Evolutionary conservation across 805 yeast species (phyloP).

Genomic region (Scheffersomyces stipitis): DNA sequence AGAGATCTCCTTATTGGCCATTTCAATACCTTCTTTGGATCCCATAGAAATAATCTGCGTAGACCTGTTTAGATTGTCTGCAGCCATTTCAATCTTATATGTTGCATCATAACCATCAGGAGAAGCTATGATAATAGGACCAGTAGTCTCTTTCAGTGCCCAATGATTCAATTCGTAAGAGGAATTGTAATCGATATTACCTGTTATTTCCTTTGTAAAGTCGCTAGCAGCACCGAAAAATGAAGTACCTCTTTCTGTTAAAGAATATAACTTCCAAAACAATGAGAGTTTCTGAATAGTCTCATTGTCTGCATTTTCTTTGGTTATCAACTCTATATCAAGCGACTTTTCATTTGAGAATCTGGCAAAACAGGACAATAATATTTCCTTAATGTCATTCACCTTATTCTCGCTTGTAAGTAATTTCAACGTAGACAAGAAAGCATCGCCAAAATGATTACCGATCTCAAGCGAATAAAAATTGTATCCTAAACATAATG

Average conservation of each 20-base stretch:
- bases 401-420: background rate
- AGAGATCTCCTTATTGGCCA: constrained; percentile 55
- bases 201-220: constrained; percentile 24
- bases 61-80: constrained; percentile 24
- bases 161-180: constrained; percentile 31
- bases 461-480: constrained; percentile 27
- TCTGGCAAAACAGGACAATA: constrained; percentile 9
- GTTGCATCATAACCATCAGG: constrained; percentile 70
- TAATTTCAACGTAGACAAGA: constrained; percentile 4
- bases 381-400: constrained; percentile 2
- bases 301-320: constrained; percentile 16
- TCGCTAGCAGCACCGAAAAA: constrained; percentile 16
- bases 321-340: constrained; percentile 7
- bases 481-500: constrained; percentile 33
- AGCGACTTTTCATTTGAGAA: constrained; percentile 4
- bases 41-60: constrained; percentile 67
- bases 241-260: constrained; percentile 2
- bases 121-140: constrained; percentile 55
- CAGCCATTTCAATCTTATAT: constrained; percentile 46
- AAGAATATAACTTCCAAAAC: constrained; percentile 10
- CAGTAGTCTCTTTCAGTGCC: constrained; percentile 15
- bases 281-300: constrained; percentile 13
- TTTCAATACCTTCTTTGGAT: constrained; percentile 58
- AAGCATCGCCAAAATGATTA: constrained; percentile 13
- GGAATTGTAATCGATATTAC: constrained; percentile 27